These are phyloP conservation scores for Conticribra guillardii DNA, from an alignment of 108 stramenopile genomes.

Conservation along the genomic window DNA sequence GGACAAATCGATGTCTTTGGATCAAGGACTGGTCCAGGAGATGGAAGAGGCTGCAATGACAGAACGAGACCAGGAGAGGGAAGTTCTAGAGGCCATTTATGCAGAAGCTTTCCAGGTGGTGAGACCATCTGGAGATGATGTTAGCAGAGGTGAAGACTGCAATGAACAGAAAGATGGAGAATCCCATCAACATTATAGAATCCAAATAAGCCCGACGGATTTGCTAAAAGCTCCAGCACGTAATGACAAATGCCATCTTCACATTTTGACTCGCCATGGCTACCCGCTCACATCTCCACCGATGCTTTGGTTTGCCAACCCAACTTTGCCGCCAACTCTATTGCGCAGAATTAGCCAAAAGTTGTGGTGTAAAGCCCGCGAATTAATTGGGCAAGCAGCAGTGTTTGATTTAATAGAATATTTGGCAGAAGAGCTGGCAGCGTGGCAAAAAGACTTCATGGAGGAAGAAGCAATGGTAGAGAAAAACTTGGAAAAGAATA, in stretches of 20 bases:
- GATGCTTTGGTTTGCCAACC: constrained; percentile 60
- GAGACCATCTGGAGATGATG: neutral
- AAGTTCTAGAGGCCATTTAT: constrained; percentile 74
- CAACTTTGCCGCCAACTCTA: constrained; percentile 62
- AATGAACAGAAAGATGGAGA: constrained; percentile 6
- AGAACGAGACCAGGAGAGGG: constrained; percentile 68
- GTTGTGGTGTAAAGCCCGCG: constrained; percentile 39
- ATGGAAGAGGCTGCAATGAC: constrained; percentile 50
- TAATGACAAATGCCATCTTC: constrained; percentile 57
- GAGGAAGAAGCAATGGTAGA: constrained; percentile 45
- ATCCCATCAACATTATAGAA: constrained; percentile 33
- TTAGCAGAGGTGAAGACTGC: neutral
- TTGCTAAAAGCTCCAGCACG: constrained; percentile 48
- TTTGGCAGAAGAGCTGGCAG: constrained; percentile 45
- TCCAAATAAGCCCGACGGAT: constrained; percentile 42
- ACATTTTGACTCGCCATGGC: constrained; percentile 53
- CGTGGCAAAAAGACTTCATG: constrained; percentile 52
- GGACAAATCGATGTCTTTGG: neutral
- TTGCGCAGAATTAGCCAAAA: constrained; percentile 56
- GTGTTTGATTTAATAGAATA: constrained; percentile 60
- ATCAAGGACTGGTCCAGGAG: constrained; percentile 20
- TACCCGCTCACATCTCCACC: constrained; percentile 63
- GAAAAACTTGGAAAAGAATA: constrained; percentile 37
- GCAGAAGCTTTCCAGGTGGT: constrained; percentile 55
- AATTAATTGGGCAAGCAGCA: constrained; percentile 51